These are phyloP conservation scores for Garcia nutans DNA, from an alignment of 345 rosid genomes.

Conservation along the genomic window DNA sequence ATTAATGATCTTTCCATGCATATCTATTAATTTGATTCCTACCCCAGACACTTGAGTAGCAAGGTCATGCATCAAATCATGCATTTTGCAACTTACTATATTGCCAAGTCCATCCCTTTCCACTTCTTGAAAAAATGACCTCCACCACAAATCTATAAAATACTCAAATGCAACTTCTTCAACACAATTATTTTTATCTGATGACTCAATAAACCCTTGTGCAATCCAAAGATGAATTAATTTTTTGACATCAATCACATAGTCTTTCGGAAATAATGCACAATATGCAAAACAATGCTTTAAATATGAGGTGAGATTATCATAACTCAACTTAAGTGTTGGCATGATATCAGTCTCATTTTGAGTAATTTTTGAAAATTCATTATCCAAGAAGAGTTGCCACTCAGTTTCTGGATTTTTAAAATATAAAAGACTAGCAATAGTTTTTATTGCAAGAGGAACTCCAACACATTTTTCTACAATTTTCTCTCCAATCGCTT, in stretches of 20 bases:
- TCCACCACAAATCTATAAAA: too few relatives aligned
- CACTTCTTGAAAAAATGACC: too few relatives aligned
- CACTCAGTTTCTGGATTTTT: constrained; percentile 15
- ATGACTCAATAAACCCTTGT: constrained; percentile 15
- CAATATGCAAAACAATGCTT: constrained; percentile 35
- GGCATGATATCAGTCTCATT: background rate
- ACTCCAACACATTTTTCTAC: constrained; percentile 5
- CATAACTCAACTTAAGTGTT: constrained; percentile 26
- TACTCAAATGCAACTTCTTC: too few relatives aligned
- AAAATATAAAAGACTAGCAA: constrained; percentile 8
- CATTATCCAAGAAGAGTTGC: background rate
- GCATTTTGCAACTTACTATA: constrained; percentile 32
- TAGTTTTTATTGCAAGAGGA: constrained; percentile 17
- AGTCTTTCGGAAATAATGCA: constrained; percentile 24
- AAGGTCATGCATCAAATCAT: constrained; percentile 30
- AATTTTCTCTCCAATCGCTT: constrained; percentile 4
- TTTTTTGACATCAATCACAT: background rate
- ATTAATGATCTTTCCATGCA: rapidly evolving
- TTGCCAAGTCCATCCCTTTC: too few relatives aligned
- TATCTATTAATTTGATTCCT: rapidly evolving
- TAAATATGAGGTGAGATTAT: constrained; percentile 21
- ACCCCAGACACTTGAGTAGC: background rate
- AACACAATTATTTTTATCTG: too few relatives aligned
- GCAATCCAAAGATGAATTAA: constrained; percentile 27
- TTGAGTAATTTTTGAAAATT: background rate